Conservation (phyloP, 2,329 filamentous ascomycete genomes). For the Cadophora sp. region DNA sequence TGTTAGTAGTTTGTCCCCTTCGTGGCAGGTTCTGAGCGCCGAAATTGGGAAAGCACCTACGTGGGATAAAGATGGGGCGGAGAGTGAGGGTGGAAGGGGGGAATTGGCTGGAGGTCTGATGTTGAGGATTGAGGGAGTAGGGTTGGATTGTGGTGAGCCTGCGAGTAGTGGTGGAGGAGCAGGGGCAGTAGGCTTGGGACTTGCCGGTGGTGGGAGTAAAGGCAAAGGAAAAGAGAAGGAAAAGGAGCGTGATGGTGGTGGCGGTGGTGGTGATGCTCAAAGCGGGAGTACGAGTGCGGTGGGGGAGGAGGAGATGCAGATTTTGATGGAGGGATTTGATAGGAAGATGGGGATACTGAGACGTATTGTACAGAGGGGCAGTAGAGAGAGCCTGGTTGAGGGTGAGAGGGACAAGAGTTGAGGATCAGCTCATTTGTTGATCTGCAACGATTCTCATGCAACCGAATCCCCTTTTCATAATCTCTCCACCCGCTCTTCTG, state of each 20-base stretch:
- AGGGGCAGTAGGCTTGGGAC: slow-evolving; percentile 26
- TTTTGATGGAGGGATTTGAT: slow-evolving; percentile 63
- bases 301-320: slow-evolving; percentile 55
- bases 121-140: slow-evolving; percentile 65
- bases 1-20: slow-evolving; percentile 74
- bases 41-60: slow-evolving; percentile 65
- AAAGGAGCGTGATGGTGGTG: background rate
- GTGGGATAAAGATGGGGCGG: slow-evolving; percentile 58
- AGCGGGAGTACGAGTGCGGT: slow-evolving; percentile 15
- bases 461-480: too few species aligned
- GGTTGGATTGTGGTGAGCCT: slow-evolving; percentile 28
- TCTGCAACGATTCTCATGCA: too few species aligned
- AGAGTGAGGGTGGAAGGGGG: slow-evolving; percentile 45
- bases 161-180: slow-evolving; percentile 45
- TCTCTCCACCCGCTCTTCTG: too few species aligned
- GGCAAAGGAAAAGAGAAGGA: slow-evolving; percentile 17
- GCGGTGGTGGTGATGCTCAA: background rate
- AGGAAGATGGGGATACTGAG: slow-evolving; percentile 61
- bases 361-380: slow-evolving; percentile 44
- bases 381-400: slow-evolving; percentile 17
- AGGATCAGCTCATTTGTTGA: background rate
- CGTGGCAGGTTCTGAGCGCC: slow-evolving; percentile 71
- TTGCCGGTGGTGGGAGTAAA: slow-evolving; percentile 4
- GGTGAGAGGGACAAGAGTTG: slow-evolving; percentile 16
- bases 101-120: slow-evolving; percentile 52